These are phyloP conservation scores for Scenedesmus sp. DNA, from an alignment of 163 green algal species.

Conservation along the genomic window DNA sequence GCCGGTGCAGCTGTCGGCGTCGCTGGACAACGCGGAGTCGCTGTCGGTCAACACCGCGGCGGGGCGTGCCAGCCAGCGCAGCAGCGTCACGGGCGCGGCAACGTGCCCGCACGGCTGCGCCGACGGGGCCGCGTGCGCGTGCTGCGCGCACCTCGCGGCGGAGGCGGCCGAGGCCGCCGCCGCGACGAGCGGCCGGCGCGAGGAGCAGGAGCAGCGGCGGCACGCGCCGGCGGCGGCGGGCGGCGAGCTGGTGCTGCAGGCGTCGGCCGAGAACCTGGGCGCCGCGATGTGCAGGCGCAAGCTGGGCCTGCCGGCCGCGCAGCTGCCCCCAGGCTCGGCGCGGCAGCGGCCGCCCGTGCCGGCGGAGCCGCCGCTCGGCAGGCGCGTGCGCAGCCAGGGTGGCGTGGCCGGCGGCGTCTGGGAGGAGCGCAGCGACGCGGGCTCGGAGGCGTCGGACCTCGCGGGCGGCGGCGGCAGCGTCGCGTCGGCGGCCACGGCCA, in stretches of 20 bases:
- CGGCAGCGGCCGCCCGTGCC: too few relatives aligned
- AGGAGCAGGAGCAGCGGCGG: conserved; percentile 4
- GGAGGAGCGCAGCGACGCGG: too few relatives aligned
- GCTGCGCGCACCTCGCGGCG: too few relatives aligned
- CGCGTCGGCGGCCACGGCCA: conserved; percentile 11
- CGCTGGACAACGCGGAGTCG: conserved; percentile 15
- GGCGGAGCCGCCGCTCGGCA: too few relatives aligned
- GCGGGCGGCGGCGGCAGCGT: conserved; percentile 11
- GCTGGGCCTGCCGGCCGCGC: too few relatives aligned
- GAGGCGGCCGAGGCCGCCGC: too few relatives aligned
- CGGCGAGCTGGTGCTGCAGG: conserved; percentile 4
- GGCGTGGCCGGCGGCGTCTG: too few relatives aligned
- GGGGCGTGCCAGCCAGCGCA: background rate
- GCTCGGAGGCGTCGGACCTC: too few relatives aligned
- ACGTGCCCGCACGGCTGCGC: background rate
- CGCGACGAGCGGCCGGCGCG: too few relatives aligned
- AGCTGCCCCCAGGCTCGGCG: too few relatives aligned
- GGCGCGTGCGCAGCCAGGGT: too few relatives aligned
- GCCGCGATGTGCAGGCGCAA: background rate
- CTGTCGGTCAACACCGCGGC: background rate
- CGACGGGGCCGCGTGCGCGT: too few relatives aligned
- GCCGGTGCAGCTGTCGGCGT: conserved; percentile 21
- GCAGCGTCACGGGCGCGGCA: background rate
- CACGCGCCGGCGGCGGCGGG: background rate
- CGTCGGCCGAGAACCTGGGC: background rate